Evolutionary conservation across 257 asterid genomes (phyloP).

Genomic region (Jasminum sambac): DNA sequence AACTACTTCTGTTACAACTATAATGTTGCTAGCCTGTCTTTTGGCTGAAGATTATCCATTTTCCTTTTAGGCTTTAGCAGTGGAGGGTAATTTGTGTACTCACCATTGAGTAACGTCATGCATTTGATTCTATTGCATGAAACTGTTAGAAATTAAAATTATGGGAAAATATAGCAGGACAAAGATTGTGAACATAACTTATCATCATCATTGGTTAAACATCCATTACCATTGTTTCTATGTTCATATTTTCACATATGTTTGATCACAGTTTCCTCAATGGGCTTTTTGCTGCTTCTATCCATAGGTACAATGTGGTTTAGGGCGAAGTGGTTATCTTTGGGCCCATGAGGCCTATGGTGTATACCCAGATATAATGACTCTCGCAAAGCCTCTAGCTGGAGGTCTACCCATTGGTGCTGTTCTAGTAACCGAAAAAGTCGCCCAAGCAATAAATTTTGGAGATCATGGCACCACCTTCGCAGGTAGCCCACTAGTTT

Average conservation of each 20-base stretch:
- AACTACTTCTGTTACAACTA: neutral
- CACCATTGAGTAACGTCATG: neutral
- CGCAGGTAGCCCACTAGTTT: slow-evolving; percentile 93
- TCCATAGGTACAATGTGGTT: slow-evolving; percentile 84
- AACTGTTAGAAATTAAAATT: neutral
- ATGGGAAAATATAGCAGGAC: neutral
- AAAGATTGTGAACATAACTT: neutral
- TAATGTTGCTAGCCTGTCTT: neutral
- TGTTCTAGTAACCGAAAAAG: slow-evolving; percentile 63
- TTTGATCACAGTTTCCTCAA: slow-evolving; percentile 10
- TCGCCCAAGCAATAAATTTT: slow-evolving; percentile 61
- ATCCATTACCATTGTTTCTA: neutral
- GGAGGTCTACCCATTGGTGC: slow-evolving; percentile 98
- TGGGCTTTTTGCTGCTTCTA: slow-evolving; percentile 12
- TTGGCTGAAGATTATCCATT: neutral
- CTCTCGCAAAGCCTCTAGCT: slow-evolving; percentile 97
- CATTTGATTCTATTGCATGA: neutral
- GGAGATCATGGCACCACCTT: slow-evolving; percentile 99
- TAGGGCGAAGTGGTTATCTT: slow-evolving; percentile 85
- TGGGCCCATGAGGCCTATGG: slow-evolving; percentile 88
- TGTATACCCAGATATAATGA: slow-evolving; percentile 85
- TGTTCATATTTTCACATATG: slow-evolving; percentile 1
- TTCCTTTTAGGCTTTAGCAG: neutral
- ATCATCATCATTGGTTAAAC: neutral
- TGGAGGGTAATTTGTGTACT: too few relatives aligned